Base-by-base conservation (phyloP, 352 stramenopile species). In the Globisporangium orthogonon region DNA sequence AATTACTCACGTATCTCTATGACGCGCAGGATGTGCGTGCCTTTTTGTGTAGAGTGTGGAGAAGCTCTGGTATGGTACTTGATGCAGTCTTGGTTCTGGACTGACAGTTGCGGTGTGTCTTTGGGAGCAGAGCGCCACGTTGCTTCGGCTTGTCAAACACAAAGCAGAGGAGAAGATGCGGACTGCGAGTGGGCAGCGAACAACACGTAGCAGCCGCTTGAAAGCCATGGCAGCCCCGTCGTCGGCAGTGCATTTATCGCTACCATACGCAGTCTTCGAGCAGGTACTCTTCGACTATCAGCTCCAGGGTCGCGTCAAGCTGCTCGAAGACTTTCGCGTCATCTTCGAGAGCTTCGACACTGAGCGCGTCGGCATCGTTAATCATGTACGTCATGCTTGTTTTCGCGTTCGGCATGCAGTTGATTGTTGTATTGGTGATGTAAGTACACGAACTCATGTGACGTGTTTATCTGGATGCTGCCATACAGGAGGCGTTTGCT, bases 1-100 rank as follows among this genome's bases (percentile, higher is more conserved):
- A 91, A 41, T 35, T 93, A 30, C 68, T 93, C 52, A 77, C 66
- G 9, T 93, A 93, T 58, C 68, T 93, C 29, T 93, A 93, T 52
- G 77, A 89, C 28, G 65, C 76, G 35, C 71, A 80, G 53, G 82
- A 93, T 49, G 79, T 87, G 67, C 17, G 71, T 17, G 28, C 18
- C 13, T 40, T 17, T 7, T 15, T 57, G 23, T 39, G 29, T 59
- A n/a, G n/a, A 35, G 53, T 37, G 3, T 40, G 3, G 6, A 30
- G n/a, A 15, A 7, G 44, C 1, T 29, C 30, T 52, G 17, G 11
- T 15, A 15, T 35, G 56, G 14, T 63, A n/a, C 41, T 61, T n/a
- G n/a, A n/a, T n/a, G n/a, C n/a, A n/a, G n/a, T n/a, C n/a, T n/a
- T n/a, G n/a, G n/a, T n/a, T n/a, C n/a, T n/a, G n/a, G n/a, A n/a